These are phyloP conservation scores for Funneliformis mosseae DNA, from an alignment of 192 early-diverging fungal species.

Conservation along the genomic window DNA sequence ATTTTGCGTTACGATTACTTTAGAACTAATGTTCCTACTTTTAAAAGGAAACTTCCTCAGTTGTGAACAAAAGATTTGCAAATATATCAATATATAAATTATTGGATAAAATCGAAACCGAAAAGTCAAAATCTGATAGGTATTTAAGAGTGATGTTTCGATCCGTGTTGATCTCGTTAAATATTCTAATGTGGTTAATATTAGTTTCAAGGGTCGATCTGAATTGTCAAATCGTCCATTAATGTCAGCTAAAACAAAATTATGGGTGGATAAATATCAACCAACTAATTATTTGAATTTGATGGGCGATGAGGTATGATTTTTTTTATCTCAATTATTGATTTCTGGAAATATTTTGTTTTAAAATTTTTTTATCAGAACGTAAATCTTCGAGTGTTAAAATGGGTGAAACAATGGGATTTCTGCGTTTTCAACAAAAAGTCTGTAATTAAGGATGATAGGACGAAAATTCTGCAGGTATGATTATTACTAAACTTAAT, in stretches of 20 bases:
- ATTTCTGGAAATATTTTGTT: neutral
- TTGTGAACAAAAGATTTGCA: too few relatives aligned
- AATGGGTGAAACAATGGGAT: slow-evolving; percentile 98
- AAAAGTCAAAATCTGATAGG: too few relatives aligned
- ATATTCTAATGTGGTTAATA: too few relatives aligned
- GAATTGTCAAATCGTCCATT: too few relatives aligned
- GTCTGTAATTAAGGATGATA: neutral
- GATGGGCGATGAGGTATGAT: slow-evolving; percentile 80
- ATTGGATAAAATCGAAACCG: too few relatives aligned
- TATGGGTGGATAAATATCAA: slow-evolving; percentile 94
- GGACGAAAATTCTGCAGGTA: neutral
- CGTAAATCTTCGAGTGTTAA: slow-evolving; percentile 83
- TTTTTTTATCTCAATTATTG: neutral
- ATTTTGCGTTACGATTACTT: too few relatives aligned
- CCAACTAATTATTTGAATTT: slow-evolving; percentile 83
- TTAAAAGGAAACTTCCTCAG: too few relatives aligned
- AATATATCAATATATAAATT: too few relatives aligned
- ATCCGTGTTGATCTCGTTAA: too few relatives aligned
- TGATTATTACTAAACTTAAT: neutral
- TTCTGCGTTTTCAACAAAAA: slow-evolving; percentile 82
- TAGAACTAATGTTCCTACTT: too few relatives aligned
- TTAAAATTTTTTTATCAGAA: slow-evolving; percentile 40
- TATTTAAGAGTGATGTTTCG: too few relatives aligned
- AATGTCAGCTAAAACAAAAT: neutral
- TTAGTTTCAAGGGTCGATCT: too few relatives aligned